Evolutionary conservation across 306 rosid genomes (phyloP), one percentile per base, ranked within the genome.

Genomic region (Myrica gale): DNA sequence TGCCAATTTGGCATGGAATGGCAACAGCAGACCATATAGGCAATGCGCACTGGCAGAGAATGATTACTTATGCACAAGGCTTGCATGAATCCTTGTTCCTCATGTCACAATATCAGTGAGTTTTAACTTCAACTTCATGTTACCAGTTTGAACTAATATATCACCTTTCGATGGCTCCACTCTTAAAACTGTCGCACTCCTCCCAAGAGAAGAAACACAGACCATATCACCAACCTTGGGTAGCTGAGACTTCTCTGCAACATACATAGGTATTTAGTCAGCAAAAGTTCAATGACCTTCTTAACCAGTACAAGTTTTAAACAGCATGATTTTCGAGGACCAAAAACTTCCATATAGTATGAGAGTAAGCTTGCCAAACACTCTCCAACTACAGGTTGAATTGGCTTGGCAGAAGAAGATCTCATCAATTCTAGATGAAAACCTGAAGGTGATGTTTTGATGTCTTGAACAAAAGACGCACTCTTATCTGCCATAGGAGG

Each of bases 71-170:
- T 15, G 16, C 67, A 42, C 57, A 62, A 54, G 52, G 21, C 53
- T 52, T 81, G 78, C 69, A 66, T 57, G 63, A 55, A 81, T 79
- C 69, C 82, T 76, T 10, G 15, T 17, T 52, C 6, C 54, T 83
- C 72, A 92, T 76, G 75, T 82, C 81, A 80, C 80, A 82, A 92
- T 78, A 82, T 92, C 97, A 0, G 74, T 68, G 73, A 89, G 57
- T 84, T 88, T 92, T 74, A 92, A 69, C 87, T 90, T 92, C 93
- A 92, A 62, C 85, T 89, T 95, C 86, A 95, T 84, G 85, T 60
- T 84, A 82, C 97, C 99, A 32, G 91, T 90, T 88, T 85, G 97
- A 85, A 92, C 97, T 79, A 87, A 80, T 56, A 92, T 69, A 82
- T 95, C 97, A 69, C 88, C 93, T 81, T 84, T 95, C 72, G 88